Base-by-base conservation (phyloP, 176 grass and related monocot genomes). In the Microstegium vimineum region DNA sequence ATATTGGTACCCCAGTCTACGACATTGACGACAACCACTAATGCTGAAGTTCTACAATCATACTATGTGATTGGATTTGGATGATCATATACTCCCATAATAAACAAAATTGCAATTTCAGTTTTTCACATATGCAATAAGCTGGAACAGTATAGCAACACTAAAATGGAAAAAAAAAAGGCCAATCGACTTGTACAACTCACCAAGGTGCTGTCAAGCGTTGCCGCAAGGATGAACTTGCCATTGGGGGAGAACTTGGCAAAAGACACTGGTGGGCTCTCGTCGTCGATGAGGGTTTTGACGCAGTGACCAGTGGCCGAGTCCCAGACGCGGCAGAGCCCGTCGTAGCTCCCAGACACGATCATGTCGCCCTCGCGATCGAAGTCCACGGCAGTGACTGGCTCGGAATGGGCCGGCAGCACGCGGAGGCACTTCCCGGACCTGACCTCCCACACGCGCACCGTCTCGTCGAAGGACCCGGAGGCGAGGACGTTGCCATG, bases 401-500 rank as follows among this genome's bases (percentile, higher is more conserved):
- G 92, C 77, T 97, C 95, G 23, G 95, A 94, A 75, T 97, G 95
- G 25, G 95, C 95, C 5, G 95, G 95, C 10, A 97, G 81, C 31
- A 97, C 95, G 65, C 90, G 92, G 60, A 97, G 89, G 86, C 95
- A 94, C 31, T 81, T 85, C 31, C 95, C 95, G 5, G 92, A 97
- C 81, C 65, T 80, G 65, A 92, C 95, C 81, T 97, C 95, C 95
- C 95, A 97, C 27, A 97, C 92, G 31, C 95, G 87, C 9, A 97
- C 95, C 9, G 92, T 97, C 84, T 97, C 95, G 27, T 97, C 95
- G 71, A 94, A 97, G 78, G 95, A 97, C 0, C 92, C 95, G 5
- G 95, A 97, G 59, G 92, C 92, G 57, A 97, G 82, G 16, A 97
- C 80, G 74, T 97, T 92, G 8, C 92, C 91, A 60, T 94, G 92